phyloP scores from a whole-genome alignment of 1,284 basidiomycete genomes.

The Naganishia sp. region DNA sequence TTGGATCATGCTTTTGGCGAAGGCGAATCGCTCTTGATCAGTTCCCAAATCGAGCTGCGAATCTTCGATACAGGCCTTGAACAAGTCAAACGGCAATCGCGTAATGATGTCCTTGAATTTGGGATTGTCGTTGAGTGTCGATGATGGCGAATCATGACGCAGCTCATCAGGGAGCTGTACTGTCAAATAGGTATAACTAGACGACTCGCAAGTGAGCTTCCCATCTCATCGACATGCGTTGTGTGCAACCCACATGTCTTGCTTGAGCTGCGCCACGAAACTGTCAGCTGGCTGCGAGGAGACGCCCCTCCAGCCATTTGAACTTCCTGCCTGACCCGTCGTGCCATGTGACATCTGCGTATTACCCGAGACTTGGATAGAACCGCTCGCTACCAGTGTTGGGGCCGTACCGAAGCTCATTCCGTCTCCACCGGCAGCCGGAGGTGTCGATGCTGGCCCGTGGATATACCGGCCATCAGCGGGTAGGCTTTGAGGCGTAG shows the following conservation, averaged over 20 bases:
- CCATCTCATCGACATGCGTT: background rate
- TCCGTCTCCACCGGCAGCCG: slow-evolving; percentile 57
- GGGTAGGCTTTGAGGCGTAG: slow-evolving; percentile 18
- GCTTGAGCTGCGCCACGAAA: slow-evolving; percentile 36
- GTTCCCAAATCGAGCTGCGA: slow-evolving; percentile 52
- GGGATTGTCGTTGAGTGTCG: slow-evolving; percentile 35
- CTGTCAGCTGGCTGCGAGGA: slow-evolving; percentile 17
- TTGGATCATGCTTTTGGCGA: slow-evolving; percentile 83
- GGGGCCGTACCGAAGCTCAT: slow-evolving; percentile 20
- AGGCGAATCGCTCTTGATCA: slow-evolving; percentile 81
- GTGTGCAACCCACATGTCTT: slow-evolving; percentile 42
- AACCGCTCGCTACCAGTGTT: background rate
- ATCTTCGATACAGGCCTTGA: slow-evolving; percentile 49
- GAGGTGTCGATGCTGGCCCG: slow-evolving; percentile 16
- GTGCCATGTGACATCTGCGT: slow-evolving; percentile 33
- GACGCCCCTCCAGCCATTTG: slow-evolving; percentile 46
- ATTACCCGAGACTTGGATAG: slow-evolving; percentile 3
- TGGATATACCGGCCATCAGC: background rate
- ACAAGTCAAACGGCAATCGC: slow-evolving; percentile 50
- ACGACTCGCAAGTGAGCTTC: background rate
- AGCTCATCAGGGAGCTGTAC: slow-evolving; percentile 22
- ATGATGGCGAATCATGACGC: background rate
- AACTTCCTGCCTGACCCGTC: slow-evolving; percentile 9
- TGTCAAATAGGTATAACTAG: slow-evolving; percentile 25
- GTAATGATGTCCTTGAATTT: slow-evolving; percentile 48